Evolutionary conservation across 106 monocot genomes (phyloP), one percentile per base, ranked within the genome.

Genomic region (Triglochin maritima): DNA sequence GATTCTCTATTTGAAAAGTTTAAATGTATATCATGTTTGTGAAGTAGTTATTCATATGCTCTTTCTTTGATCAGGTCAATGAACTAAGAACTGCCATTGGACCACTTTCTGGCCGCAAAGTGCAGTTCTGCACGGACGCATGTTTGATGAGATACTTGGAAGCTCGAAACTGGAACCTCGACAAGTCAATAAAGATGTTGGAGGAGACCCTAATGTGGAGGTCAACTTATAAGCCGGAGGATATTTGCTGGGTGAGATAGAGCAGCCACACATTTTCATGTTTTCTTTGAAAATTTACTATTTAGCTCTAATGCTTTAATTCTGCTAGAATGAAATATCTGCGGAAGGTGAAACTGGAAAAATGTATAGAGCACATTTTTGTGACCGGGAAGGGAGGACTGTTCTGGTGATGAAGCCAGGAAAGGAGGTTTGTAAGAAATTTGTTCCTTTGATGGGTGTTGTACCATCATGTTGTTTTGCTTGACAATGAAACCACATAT

Each of bases 271-370:
- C 6, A 14, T 67, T 17, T 16, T 7, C 44, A 52, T 11, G 7
- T 2, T 46, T 55, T 43, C 44, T 12, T 2, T 49, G 8, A 46
- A 7, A 46, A 2, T 41, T 63, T 63, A 42, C 11, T 5, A 4
- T 3, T 63, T 44, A 63, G 17, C 43, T 11, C 11, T 44, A 63
- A 43, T 29, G 44, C 10, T 44, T 11, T 63, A 6, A 41, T 55
- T 46, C 47, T 56, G 12, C 71, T 57, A 92, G 92, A 71, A 74
- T 70, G 85, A 93, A 55, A 75, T 93, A 58, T 81, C 88, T 14
- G 4, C n/a, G 4, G 92, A 93, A 85, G 83, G 83, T 14, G 92
- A 93, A 79, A 93, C 92, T 15, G 92, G 92, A 4, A 93, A 93
- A 70, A 62, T 75, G 41, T 93, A 93, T 69, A 57, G 88, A 76